Evolutionary conservation across 2,329 filamentous ascomycete species (phyloP).

Genomic region (Talaromyces sp.): DNA sequence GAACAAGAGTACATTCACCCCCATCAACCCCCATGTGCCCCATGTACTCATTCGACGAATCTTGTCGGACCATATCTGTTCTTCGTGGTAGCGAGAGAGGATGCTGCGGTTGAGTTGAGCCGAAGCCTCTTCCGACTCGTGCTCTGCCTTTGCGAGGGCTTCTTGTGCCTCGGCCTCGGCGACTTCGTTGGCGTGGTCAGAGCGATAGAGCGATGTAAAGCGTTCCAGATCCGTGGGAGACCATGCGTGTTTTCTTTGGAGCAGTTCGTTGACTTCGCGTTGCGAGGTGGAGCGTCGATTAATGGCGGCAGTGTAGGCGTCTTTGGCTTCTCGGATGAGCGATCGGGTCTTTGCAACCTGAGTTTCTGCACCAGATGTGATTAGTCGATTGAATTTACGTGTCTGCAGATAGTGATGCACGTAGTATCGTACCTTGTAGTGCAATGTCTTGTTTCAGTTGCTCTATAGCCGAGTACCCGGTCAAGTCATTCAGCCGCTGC

Average conservation of each 20-base stretch:
- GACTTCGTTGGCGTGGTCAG: conserved; percentile 88
- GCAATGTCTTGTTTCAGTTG: conserved; percentile 73
- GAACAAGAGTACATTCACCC: conserved; percentile 86
- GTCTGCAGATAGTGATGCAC: background rate
- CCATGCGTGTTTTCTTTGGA: conserved; percentile 94
- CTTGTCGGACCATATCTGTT: conserved; percentile 98
- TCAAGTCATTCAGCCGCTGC: conserved; percentile 86
- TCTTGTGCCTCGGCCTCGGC: conserved; percentile 68
- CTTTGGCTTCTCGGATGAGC: conserved; percentile 65
- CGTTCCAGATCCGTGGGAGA: conserved; percentile 79
- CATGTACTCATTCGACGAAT: conserved; percentile 94
- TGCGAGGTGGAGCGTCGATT: conserved; percentile 79
- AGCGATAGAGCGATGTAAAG: conserved; percentile 87
- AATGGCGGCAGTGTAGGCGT: conserved; percentile 76
- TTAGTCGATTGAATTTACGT: conserved; percentile 3
- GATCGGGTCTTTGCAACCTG: conserved; percentile 51
- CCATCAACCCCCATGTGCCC: conserved; percentile 98
- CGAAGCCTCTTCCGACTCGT: conserved; percentile 69
- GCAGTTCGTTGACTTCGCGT: conserved; percentile 87
- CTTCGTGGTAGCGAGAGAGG: conserved; percentile 89
- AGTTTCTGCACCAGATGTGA: conserved; percentile 38
- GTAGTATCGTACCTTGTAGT: conserved; percentile 47
- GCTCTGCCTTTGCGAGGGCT: conserved; percentile 67
- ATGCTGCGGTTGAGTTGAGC: conserved; percentile 75
- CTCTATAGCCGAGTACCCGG: conserved; percentile 90